These are phyloP conservation scores for Alternaria arborescens DNA, from an alignment of 2,329 filamentous ascomycete species.

Conservation along the genomic window DNA sequence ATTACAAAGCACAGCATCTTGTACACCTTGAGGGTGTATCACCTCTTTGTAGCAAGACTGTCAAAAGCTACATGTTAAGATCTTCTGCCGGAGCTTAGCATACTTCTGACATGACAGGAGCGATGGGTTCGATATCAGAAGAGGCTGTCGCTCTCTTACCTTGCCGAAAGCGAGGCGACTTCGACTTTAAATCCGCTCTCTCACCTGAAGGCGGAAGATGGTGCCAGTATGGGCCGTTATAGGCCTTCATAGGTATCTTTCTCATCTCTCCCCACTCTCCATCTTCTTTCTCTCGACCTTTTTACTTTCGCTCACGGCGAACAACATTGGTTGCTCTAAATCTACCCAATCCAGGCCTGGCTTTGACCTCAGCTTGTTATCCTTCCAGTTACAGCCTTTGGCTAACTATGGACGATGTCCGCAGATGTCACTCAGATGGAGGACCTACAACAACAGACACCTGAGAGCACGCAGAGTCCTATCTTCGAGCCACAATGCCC, in stretches of 20 bases:
- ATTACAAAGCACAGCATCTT: background rate
- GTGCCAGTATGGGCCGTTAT: background rate
- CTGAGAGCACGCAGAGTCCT: background rate
- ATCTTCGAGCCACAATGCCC: constrained; percentile 4
- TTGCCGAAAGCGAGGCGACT: background rate
- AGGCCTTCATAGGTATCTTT: background rate
- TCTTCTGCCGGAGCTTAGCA: background rate
- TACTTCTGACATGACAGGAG: background rate
- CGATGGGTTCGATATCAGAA: background rate
- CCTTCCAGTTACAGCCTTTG: background rate
- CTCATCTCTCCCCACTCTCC: background rate
- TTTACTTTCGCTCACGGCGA: background rate
- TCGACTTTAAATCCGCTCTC: background rate
- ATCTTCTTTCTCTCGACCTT: background rate
- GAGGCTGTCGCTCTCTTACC: background rate
- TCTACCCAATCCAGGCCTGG: background rate
- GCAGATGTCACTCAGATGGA: background rate
- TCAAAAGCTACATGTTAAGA: background rate
- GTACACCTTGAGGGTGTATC: background rate
- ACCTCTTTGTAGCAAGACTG: background rate
- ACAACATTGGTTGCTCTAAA: background rate
- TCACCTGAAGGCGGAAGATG: background rate
- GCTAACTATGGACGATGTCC: background rate
- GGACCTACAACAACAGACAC: background rate
- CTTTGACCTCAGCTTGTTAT: background rate